Evolutionary conservation across 345 rosid genomes (phyloP).

Genomic region (Gossypium rotundifolium): DNA sequence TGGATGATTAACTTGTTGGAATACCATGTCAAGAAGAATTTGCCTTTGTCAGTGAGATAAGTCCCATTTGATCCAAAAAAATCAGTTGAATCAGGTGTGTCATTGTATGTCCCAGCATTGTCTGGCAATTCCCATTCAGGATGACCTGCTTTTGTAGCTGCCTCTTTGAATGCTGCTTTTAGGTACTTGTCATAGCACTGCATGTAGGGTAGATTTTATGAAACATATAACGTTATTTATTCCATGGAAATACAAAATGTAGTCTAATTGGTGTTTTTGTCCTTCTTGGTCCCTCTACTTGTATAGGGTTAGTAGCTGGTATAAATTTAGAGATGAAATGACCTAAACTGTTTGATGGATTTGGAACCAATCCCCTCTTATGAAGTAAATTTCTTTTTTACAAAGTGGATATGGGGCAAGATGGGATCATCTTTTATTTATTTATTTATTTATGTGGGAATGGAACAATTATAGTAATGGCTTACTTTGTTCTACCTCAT

Average conservation of each 20-base stretch:
- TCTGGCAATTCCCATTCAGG: slow-evolving; percentile 73
- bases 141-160: slow-evolving; percentile 54
- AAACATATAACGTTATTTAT: not conserved
- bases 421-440: too few relatives aligned
- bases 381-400: too few relatives aligned
- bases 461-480: too few relatives aligned
- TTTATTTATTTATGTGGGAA: too few relatives aligned
- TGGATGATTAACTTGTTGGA: slow-evolving; percentile 56
- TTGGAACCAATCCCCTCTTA: too few relatives aligned
- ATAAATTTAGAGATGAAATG: too few relatives aligned
- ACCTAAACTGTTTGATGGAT: too few relatives aligned
- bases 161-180: slow-evolving; percentile 57
- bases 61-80: slow-evolving; percentile 60
- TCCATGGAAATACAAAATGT: not conserved
- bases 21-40: slow-evolving; percentile 75
- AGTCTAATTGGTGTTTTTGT: not conserved
- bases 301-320: not conserved
- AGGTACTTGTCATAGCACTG: slow-evolving; percentile 75
- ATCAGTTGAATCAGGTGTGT: slow-evolving; percentile 47
- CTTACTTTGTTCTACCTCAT: too few relatives aligned
- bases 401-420: too few relatives aligned
- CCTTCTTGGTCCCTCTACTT: not conserved
- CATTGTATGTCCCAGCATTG: slow-evolving; percentile 61
- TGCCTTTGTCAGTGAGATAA: slow-evolving; percentile 50
- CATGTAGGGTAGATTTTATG: not conserved